Base-by-base conservation (phyloP, 352 stramenopile species). In the Detonula confervacea region DNA sequence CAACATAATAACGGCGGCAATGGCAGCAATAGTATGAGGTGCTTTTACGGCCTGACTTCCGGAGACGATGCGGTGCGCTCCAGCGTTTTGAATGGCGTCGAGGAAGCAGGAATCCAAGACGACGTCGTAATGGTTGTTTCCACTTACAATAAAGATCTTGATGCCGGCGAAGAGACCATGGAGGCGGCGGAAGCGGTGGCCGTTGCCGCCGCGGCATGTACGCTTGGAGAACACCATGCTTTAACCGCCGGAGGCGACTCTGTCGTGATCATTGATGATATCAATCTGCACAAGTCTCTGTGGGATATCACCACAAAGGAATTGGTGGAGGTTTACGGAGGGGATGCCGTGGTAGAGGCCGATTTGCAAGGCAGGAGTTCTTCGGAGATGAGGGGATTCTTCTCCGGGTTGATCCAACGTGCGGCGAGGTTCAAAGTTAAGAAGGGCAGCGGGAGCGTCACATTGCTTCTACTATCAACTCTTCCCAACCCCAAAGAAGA, bases 331-430 rank as follows among this genome's bases (percentile, higher is more conserved):
- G 72, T 91, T 16, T 94, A 90, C 74, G 87, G 89, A 39, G 65
- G 88, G 4, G 80, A 93, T 69, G 80, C 87, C 1, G 89, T 94
- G 0, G 87, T 92, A 0, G 69, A 86, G 64, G 80, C 79, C 11
- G 89, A 94, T 70, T 57, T 78, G 24, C 61, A 89, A n/a, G 89
- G 89, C 22, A 80, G 78, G 6, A 83, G 83, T 30, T 92, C 87
- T 0, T 91, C 82, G 0, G 89, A 94, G 64, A 91, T 93, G 85
- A 66, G 89, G 59, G 87, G 66, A 35, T 94, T 88, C 56, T 94
- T 87, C 65, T 90, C 83, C 0, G 89, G 85, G 33, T 74, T 94
- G 59, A 84, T 94, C 33, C 89, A 94, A 77, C 57, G 89, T 24
- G 86, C 89, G 16, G 89, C 80, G 46, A 74, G 87, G 60, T 94